Conservation (phyloP, 768 basidiomycete species). For the Hygrophorus russula region DNA sequence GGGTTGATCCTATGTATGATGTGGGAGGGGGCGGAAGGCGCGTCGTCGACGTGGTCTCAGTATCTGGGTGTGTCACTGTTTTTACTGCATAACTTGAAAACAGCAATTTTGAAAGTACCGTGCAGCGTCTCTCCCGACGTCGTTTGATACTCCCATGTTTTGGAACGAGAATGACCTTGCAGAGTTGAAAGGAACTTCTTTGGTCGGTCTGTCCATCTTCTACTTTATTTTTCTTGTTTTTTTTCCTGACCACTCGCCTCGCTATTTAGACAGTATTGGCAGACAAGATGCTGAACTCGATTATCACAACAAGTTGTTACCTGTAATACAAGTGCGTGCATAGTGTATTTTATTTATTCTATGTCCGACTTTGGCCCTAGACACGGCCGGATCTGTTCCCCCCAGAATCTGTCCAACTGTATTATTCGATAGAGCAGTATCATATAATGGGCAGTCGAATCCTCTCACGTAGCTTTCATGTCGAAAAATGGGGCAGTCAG, state of each 20-base stretch:
- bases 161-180: slow-evolving; percentile 68
- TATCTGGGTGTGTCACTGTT: slow-evolving; percentile 50
- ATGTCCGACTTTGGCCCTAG: slow-evolving; percentile 22
- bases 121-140: slow-evolving; percentile 52
- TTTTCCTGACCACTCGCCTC: slow-evolving; percentile 1
- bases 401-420: slow-evolving; percentile 24
- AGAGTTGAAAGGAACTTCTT: slow-evolving; percentile 74
- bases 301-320: slow-evolving; percentile 55
- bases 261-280: slow-evolving; percentile 84
- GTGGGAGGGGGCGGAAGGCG: slow-evolving; percentile 74
- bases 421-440: slow-evolving; percentile 64
- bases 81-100: neutral
- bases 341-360: slow-evolving; percentile 2
- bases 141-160: slow-evolving; percentile 91
- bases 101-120: slow-evolving; percentile 1
- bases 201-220: slow-evolving; percentile 53
- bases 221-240: neutral
- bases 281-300: slow-evolving; percentile 70
- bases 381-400: slow-evolving; percentile 66
- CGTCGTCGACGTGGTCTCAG: slow-evolving; percentile 51
- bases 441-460: slow-evolving; percentile 90
- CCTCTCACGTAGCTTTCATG: slow-evolving; percentile 83
- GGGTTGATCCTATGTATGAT: slow-evolving; percentile 90
- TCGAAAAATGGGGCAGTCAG: slow-evolving; percentile 40
- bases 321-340: slow-evolving; percentile 52